These are phyloP conservation scores for Carex parvula DNA, from an alignment of 176 grass and related monocot genomes.

Conservation along the genomic window DNA sequence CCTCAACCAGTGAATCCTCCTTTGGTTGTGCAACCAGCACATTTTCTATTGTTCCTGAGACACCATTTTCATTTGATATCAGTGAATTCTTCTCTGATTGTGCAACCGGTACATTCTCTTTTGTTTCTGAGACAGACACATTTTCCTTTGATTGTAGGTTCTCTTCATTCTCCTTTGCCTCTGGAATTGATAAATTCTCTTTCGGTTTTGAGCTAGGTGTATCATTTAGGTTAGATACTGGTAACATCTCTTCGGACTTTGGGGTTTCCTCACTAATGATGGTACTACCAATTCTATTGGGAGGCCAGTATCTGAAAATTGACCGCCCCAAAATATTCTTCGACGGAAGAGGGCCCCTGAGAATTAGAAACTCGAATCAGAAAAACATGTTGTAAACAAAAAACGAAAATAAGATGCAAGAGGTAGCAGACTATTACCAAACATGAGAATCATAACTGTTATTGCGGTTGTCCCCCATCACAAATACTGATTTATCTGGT, in stretches of 20 bases:
- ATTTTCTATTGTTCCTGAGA: slow-evolving; percentile 1
- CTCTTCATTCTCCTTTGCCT: slow-evolving; percentile 11
- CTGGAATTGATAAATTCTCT: not conserved
- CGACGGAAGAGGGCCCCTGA: slow-evolving; percentile 72
- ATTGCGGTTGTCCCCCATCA: slow-evolving; percentile 96
- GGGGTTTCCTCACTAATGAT: slow-evolving; percentile 21
- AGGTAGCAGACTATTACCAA: slow-evolving; percentile 44
- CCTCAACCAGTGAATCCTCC: slow-evolving; percentile 10
- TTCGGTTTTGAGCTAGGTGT: slow-evolving; percentile 2
- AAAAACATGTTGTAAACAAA: not conserved
- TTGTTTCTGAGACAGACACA: not conserved
- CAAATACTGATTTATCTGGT: slow-evolving; percentile 80
- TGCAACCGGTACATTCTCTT: slow-evolving; percentile 7
- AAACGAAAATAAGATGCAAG: not conserved
- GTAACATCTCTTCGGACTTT: slow-evolving; percentile 1
- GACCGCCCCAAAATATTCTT: slow-evolving; percentile 83
- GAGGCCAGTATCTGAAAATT: slow-evolving; percentile 79
- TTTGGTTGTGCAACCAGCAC: slow-evolving; percentile 12
- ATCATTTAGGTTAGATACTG: not conserved
- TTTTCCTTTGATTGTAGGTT: not conserved
- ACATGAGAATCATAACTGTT: slow-evolving; percentile 98
- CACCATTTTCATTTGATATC: not conserved
- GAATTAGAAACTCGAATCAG: slow-evolving; percentile 1
- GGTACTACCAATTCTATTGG: slow-evolving; percentile 66
- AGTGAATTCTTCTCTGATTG: not conserved